phyloP scores from a whole-genome alignment of 192 early-diverging fungal species.

The Gonapodya sp. region DNA sequence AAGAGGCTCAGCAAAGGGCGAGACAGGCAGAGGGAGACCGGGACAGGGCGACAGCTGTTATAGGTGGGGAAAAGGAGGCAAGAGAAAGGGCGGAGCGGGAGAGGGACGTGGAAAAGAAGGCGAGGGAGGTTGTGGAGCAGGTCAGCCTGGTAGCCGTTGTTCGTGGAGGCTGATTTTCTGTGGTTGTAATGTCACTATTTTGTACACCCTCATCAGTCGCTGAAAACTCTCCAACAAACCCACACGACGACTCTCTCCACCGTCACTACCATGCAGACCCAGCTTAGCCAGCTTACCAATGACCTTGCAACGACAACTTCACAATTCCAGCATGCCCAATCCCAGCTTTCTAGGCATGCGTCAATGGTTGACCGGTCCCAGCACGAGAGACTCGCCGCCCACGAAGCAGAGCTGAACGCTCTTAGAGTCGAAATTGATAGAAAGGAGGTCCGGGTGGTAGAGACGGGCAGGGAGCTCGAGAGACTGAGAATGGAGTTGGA shows the following conservation, averaged over 20 bases:
- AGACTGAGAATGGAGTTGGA: background rate
- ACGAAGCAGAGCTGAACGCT: background rate
- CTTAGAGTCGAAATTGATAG: background rate
- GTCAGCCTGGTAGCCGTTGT: background rate
- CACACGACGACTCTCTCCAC: background rate
- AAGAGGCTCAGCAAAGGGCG: background rate
- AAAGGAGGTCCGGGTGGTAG: background rate
- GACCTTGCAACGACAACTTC: background rate
- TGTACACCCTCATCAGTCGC: background rate
- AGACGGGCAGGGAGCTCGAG: background rate
- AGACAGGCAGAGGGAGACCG: background rate
- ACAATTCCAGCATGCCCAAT: background rate
- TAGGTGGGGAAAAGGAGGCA: background rate
- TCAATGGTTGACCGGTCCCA: background rate
- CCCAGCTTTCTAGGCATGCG: background rate
- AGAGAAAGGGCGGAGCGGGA: background rate
- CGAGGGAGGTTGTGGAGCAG: background rate
- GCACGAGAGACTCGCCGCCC: background rate
- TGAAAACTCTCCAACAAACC: background rate
- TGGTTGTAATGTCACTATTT: background rate
- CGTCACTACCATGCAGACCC: background rate
- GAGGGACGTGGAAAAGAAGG: background rate
- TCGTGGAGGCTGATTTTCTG: background rate
- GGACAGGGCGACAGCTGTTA: background rate
- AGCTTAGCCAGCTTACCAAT: background rate